These are phyloP conservation scores for Macrocybe gigantea DNA, from an alignment of 768 basidiomycete species.

Conservation along the genomic window DNA sequence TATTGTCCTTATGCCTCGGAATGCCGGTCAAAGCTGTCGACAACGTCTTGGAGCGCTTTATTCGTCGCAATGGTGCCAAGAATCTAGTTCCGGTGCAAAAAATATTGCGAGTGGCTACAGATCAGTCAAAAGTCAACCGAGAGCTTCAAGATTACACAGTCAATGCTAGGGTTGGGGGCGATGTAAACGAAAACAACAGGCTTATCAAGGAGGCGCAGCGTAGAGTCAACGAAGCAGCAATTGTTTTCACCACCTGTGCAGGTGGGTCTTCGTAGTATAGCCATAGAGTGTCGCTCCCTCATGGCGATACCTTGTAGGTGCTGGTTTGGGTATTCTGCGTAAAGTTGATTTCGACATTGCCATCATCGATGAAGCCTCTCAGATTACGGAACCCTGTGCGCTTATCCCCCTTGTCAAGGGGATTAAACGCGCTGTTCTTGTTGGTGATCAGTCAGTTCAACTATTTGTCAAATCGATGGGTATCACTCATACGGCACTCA, in stretches of 20 bases:
- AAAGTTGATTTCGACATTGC: conserved; percentile 54
- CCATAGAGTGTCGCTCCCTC: background rate
- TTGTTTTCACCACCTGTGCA: conserved; percentile 65
- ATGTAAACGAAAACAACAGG: conserved; percentile 52
- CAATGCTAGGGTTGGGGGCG: conserved; percentile 60
- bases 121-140: conserved; percentile 56
- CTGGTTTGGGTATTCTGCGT: conserved; percentile 52
- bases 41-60: conserved; percentile 62
- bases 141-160: conserved; percentile 53
- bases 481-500: background rate
- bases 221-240: conserved; percentile 46
- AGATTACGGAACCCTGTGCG: conserved; percentile 61
- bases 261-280: conserved; percentile 19
- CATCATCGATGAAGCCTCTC: conserved; percentile 67
- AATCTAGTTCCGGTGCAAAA: conserved; percentile 45
- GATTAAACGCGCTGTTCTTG: conserved; percentile 48
- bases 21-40: conserved; percentile 46
- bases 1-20: background rate
- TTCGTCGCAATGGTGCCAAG: conserved; percentile 36
- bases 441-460: conserved; percentile 61
- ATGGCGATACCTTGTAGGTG: conserved; percentile 22
- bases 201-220: conserved; percentile 54
- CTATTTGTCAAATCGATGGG: background rate
- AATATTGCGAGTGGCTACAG: conserved; percentile 66
- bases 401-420: conserved; percentile 68